A percentile compares a stretch with the other conserved stretches of the same genome.
Evolutionary conservation across 495 filamentous ascomycete species (phyloP).

Genomic region (Xylaria intraflava): DNA sequence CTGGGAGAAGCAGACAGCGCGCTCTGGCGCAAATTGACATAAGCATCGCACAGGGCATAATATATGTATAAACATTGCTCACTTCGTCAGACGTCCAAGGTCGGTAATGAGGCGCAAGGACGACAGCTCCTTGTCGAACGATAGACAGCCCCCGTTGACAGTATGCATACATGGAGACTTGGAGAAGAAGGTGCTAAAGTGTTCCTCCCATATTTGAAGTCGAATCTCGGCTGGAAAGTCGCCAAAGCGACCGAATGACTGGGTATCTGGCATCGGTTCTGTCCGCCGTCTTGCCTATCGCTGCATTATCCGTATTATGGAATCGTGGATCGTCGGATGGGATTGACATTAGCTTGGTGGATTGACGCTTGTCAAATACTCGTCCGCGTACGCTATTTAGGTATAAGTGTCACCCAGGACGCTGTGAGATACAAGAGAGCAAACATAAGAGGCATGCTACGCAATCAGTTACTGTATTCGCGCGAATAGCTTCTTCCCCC

Average conservation of each 20-base stretch:
- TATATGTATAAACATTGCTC: background rate
- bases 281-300: background rate
- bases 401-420: too few species aligned
- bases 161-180: background rate
- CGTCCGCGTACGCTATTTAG: too few species aligned
- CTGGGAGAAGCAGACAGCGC: background rate
- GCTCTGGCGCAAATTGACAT: background rate
- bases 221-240: constrained; percentile 4
- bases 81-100: constrained; percentile 5
- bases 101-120: background rate
- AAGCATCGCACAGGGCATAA: background rate
- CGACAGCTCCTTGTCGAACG: background rate
- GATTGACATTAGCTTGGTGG: too few species aligned
- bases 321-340: too few species aligned
- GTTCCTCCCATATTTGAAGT: constrained; percentile 3
- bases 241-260: constrained; percentile 1
- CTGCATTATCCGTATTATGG: background rate
- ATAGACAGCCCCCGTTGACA: constrained; percentile 3
- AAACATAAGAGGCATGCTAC: too few species aligned
- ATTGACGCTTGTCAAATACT: too few species aligned
- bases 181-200: constrained; percentile 4
- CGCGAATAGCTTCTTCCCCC: too few species aligned
- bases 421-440: too few species aligned
- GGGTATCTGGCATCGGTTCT: background rate
- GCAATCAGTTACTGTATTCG: too few species aligned